phyloP scores from a whole-genome alignment of 2,329 filamentous ascomycete species.

The Paecilomyces formosus region DNA sequence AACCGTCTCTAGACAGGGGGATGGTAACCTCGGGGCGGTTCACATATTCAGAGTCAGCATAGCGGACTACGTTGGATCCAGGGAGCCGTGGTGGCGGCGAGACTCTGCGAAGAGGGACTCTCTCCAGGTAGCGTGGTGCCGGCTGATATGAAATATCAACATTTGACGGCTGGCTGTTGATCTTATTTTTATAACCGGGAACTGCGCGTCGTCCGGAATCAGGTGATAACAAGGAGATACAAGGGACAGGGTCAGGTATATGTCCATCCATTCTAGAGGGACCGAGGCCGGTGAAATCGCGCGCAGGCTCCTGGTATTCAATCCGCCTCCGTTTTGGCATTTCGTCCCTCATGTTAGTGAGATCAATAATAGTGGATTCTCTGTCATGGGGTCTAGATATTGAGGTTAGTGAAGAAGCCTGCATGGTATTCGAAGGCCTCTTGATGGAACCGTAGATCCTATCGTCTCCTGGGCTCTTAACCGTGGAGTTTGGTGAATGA shows the following conservation, averaged over 20 bases:
- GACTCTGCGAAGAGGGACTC: slow-evolving; percentile 6
- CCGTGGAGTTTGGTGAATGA: slow-evolving; percentile 13
- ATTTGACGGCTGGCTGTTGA: slow-evolving; percentile 16
- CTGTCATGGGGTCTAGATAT: slow-evolving; percentile 13
- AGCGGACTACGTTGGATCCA: slow-evolving; percentile 9
- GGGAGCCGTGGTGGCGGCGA: slow-evolving; percentile 8
- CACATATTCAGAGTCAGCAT: not conserved
- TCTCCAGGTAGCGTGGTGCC: slow-evolving; percentile 12
- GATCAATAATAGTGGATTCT: slow-evolving; percentile 12
- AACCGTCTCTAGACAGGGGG: not conserved
- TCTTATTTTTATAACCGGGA: slow-evolving; percentile 6
- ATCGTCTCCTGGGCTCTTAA: slow-evolving; percentile 14
- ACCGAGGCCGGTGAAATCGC: slow-evolving; percentile 5
- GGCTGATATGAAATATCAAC: slow-evolving; percentile 11
- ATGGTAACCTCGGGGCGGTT: not conserved
- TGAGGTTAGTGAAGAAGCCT: slow-evolving; percentile 23
- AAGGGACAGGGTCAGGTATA: not conserved
- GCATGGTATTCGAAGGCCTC: slow-evolving; percentile 18
- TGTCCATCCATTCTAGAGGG: not conserved
- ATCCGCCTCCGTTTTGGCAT: slow-evolving; percentile 27
- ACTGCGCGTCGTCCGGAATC: not conserved
- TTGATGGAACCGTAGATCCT: slow-evolving; percentile 20
- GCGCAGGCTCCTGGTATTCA: slow-evolving; percentile 14
- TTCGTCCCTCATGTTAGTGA: slow-evolving; percentile 18
- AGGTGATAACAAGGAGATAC: not conserved